Percentiles rank a stretch among this genome's conserved stretches.
Conservation (phyloP, 2,329 filamentous ascomycete species). For the Pseudogymnoascus sp. region DNA sequence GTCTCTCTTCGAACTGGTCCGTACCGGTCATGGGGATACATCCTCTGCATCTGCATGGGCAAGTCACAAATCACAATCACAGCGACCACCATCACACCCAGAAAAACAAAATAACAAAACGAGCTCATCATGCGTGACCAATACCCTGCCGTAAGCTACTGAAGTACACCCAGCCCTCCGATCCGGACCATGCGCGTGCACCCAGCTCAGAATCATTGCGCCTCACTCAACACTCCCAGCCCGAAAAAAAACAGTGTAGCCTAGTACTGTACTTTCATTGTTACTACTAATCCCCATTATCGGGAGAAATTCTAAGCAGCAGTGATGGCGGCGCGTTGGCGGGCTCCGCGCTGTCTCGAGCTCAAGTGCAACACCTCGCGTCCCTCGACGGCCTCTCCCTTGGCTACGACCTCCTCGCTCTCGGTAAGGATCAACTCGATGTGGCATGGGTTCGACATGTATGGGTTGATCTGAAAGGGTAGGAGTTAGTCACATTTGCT, state of each 20-base stretch:
- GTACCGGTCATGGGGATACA: neutral
- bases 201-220: conserved; percentile 9
- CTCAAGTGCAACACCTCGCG: conserved; percentile 62
- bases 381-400: conserved; percentile 61
- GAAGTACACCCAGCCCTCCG: conserved; percentile 25
- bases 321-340: conserved; percentile 55
- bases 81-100: neutral
- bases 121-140: conserved; percentile 5
- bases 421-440: conserved; percentile 99
- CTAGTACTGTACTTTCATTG: no score
- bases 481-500: conserved; percentile 25
- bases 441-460: conserved; percentile 99
- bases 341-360: conserved; percentile 83
- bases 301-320: conserved; percentile 33
- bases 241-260: no score
- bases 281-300: neutral
- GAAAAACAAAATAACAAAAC: neutral
- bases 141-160: conserved; percentile 26
- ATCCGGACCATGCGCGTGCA: conserved; percentile 8
- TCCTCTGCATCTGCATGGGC: neutral
- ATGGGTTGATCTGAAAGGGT: conserved; percentile 85
- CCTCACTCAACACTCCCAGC: conserved; percentile 1
- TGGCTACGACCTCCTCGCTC: conserved; percentile 90
- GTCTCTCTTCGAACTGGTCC: neutral
- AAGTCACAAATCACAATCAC: neutral